These are phyloP conservation scores for Trichosporon sp. DNA, from an alignment of 1,284 basidiomycete genomes.

Conservation along the genomic window DNA sequence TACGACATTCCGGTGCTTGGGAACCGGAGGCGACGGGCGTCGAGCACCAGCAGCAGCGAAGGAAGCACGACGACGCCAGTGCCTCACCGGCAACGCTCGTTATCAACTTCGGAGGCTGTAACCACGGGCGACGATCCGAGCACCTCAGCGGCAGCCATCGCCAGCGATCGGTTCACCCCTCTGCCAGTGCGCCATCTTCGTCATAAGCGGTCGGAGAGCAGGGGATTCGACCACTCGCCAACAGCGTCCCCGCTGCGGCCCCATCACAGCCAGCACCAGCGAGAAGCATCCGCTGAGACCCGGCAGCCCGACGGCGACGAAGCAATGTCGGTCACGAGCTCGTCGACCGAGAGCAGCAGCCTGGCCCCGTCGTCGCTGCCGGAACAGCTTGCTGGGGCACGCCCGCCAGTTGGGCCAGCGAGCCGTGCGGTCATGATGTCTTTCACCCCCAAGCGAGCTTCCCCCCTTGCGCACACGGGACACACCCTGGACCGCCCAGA, in stretches of 20 bases:
- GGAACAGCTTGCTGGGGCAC: constrained; percentile 8
- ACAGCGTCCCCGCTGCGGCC: background rate
- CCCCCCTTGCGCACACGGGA: constrained; percentile 13
- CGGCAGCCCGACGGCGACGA: background rate
- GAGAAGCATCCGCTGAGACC: background rate
- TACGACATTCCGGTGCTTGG: constrained; percentile 39
- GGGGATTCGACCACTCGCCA: constrained; percentile 14
- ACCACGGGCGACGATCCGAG: background rate
- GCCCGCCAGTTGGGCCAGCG: background rate
- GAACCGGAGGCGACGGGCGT: background rate
- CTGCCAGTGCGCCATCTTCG: constrained; percentile 35
- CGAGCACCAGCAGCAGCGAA: constrained; percentile 10
- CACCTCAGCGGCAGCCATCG: background rate
- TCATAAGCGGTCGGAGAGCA: constrained; percentile 29
- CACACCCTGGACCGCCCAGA: constrained; percentile 14
- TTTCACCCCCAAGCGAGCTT: constrained; percentile 16
- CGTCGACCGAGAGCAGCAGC: constrained; percentile 12
- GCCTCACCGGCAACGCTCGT: constrained; percentile 6
- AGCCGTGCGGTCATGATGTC: background rate
- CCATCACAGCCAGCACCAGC: background rate
- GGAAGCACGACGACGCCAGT: background rate
- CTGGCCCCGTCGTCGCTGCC: constrained; percentile 11
- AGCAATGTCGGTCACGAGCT: background rate
- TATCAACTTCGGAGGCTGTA: constrained; percentile 8
- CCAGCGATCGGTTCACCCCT: constrained; percentile 38